These are phyloP conservation scores for Cochlearia excelsa DNA, from an alignment of 345 rosid species.

Conservation along the genomic window DNA sequence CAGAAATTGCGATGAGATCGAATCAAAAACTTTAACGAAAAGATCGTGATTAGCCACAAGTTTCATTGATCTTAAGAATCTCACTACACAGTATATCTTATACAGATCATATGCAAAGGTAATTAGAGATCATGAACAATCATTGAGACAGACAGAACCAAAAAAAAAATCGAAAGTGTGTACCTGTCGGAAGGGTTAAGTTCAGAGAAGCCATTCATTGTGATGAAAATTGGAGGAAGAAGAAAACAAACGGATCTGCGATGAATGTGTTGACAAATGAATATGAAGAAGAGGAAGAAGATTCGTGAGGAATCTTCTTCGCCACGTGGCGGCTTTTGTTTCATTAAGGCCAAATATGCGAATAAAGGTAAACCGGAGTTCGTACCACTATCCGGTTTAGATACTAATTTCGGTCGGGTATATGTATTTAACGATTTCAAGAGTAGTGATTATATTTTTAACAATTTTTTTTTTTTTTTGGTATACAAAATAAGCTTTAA, in stretches of 20 bases:
- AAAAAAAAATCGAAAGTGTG: neutral
- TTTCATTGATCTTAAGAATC: no score
- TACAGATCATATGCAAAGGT: neutral
- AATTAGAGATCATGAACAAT: neutral
- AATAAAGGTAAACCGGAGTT: no score
- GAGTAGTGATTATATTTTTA: no score
- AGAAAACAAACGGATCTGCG: neutral
- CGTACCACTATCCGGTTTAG: no score
- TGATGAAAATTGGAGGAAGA: neutral
- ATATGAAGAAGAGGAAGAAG: neutral
- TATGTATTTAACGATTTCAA: no score
- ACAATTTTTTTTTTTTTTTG: no score
- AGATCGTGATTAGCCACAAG: neutral
- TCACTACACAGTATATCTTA: no score
- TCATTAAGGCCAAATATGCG: no score
- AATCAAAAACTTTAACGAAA: slow-evolving; percentile 10
- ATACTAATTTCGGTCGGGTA: no score
- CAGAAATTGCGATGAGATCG: neutral
- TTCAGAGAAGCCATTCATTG: slow-evolving; percentile 32
- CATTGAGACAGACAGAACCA: no score
- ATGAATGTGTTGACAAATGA: slow-evolving; percentile 10
- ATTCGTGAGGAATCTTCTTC: neutral
- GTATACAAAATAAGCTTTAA: no score
- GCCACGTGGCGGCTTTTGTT: no score
- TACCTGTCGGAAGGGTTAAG: slow-evolving; percentile 33